phyloP scores from a whole-genome alignment of 768 basidiomycete species.

The Tylopilus vinaceipallidus region DNA sequence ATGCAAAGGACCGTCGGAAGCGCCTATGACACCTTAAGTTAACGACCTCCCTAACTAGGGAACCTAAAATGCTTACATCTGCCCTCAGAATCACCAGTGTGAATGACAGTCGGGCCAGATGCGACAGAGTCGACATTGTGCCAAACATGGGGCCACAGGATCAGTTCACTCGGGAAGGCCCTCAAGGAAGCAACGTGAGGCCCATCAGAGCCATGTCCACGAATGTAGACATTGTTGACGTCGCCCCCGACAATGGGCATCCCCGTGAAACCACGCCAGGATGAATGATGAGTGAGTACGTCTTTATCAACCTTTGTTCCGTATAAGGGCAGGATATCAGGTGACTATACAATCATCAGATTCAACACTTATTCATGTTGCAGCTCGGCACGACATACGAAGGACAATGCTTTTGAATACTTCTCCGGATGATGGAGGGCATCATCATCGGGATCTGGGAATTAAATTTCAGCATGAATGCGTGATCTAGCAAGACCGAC shows the following conservation, averaged over 20 bases:
- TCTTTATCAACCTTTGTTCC: neutral
- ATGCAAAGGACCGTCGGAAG: neutral
- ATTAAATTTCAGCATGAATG: neutral
- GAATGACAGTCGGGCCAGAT: neutral
- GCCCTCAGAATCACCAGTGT: neutral
- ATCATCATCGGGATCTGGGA: too few relatives aligned
- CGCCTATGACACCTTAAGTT: neutral
- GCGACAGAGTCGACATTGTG: too few relatives aligned
- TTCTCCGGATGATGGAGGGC: too few relatives aligned
- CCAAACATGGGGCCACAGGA: neutral
- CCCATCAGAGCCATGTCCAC: neutral
- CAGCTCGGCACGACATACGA: neutral
- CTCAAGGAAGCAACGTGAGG: neutral
- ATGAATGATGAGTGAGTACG: conserved; percentile 6
- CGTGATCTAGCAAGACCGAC: neutral
- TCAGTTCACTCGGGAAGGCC: neutral
- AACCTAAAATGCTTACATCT: neutral
- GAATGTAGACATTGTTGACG: too few relatives aligned
- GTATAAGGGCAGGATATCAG: neutral
- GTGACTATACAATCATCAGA: neutral
- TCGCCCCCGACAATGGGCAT: too few relatives aligned
- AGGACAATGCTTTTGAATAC: neutral
- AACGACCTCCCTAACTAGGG: neutral
- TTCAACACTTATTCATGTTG: neutral
- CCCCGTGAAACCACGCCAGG: too few relatives aligned